These are phyloP conservation scores for Zasmidium angulare DNA, from an alignment of 2,329 filamentous ascomycete genomes.

Conservation along the genomic window DNA sequence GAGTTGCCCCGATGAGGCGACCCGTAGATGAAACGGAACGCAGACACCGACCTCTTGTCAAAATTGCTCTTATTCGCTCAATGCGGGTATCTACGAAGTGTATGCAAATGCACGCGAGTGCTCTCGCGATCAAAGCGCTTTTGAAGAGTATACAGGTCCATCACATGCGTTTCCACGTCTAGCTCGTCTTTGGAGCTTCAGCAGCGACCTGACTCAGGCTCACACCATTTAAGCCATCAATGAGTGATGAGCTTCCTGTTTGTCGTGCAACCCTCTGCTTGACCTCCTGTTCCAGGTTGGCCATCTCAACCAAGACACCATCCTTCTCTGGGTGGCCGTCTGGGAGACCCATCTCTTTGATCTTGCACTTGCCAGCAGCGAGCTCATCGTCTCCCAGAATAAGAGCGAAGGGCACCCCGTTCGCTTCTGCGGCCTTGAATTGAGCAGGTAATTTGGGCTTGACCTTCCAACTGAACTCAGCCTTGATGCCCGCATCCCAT, in stretches of 20 bases:
- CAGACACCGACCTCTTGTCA: not conserved
- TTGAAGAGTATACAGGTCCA: not conserved
- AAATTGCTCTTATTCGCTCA: not conserved
- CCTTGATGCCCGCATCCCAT: conserved; percentile 87
- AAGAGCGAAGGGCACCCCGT: conserved; percentile 78
- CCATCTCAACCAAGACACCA: conserved; percentile 70
- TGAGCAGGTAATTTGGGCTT: conserved; percentile 87
- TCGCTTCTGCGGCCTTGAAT: conserved; percentile 84
- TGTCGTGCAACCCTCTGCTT: conserved; percentile 47
- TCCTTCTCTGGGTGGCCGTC: conserved; percentile 90
- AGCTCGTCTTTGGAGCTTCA: conserved; percentile 20
- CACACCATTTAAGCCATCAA: conserved; percentile 23
- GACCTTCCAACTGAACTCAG: conserved; percentile 85
- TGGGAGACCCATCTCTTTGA: conserved; percentile 80
- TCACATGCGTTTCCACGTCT: not conserved
- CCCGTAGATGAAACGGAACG: not conserved
- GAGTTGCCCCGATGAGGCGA: too few relatives aligned
- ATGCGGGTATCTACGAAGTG: conserved; percentile 2
- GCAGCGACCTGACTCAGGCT: conserved; percentile 25
- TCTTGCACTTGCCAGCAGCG: conserved; percentile 75
- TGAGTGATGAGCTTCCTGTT: conserved; percentile 12
- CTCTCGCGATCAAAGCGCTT: not conserved
- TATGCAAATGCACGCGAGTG: not conserved
- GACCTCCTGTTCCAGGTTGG: conserved; percentile 64
- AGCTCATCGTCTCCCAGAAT: conserved; percentile 92